A percentile compares a stretch with the other conserved stretches of the same genome.
Conservation (phyloP, 768 basidiomycete genomes). For the Xerocomellus dryophilus region DNA sequence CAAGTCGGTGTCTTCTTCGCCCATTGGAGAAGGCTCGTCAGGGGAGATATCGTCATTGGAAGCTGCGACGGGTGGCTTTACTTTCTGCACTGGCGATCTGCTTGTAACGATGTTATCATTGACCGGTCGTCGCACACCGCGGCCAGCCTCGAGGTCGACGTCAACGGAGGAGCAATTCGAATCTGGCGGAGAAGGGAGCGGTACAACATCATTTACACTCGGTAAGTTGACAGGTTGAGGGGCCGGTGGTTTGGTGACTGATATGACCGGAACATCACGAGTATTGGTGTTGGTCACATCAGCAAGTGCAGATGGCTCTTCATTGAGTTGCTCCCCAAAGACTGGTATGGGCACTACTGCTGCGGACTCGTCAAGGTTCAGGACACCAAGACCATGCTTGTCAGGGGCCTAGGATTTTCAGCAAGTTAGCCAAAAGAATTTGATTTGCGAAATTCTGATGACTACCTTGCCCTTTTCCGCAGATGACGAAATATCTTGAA, state of each 20-base stretch:
- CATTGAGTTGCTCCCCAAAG: constrained; percentile 35
- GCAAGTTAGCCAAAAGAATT: constrained; percentile 17
- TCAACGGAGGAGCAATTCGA: constrained; percentile 40
- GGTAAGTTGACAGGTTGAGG: constrained; percentile 71
- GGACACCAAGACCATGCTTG: constrained; percentile 43
- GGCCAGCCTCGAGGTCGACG: constrained; percentile 40
- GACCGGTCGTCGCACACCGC: constrained; percentile 36
- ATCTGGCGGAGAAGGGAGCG: constrained; percentile 43
- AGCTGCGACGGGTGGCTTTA: constrained; percentile 6
- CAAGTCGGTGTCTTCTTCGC: constrained; percentile 45
- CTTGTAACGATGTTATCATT: constrained; percentile 12
- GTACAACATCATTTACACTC: constrained; percentile 55
- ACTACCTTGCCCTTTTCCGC: constrained; percentile 49
- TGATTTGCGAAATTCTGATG: constrained; percentile 2
- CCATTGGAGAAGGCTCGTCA: constrained; percentile 19
- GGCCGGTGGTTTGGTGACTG: constrained; percentile 66
- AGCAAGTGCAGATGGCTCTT: constrained; percentile 21
- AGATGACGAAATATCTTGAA: constrained; percentile 46
- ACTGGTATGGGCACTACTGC: constrained; percentile 64
- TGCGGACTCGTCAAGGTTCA: constrained; percentile 42
- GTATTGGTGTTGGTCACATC: constrained; percentile 23
- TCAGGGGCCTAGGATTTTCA: constrained; percentile 38
- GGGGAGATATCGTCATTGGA: constrained; percentile 18
- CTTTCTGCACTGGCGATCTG: constrained; percentile 11
- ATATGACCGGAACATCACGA: constrained; percentile 48